Conservation (phyloP, 2,329 filamentous ascomycete genomes). For the Talaromyces sp. region DNA sequence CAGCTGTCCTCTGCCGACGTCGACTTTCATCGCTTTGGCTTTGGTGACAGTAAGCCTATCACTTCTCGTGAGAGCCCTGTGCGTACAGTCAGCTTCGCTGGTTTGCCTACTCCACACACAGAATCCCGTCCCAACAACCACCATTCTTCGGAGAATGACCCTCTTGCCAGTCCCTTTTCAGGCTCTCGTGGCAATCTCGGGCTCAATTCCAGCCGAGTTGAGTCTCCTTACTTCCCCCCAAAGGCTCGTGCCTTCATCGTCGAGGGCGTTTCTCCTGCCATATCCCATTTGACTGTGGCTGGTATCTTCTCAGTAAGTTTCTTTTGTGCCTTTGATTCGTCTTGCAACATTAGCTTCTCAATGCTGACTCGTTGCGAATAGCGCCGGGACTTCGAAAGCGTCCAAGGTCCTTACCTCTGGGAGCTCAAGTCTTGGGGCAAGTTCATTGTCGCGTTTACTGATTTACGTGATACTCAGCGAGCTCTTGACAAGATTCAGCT, state of each 20-base stretch:
- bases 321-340: conserved; percentile 5
- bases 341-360: not conserved
- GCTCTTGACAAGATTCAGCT: conserved; percentile 49
- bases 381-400: conserved; percentile 36
- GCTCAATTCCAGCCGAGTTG: not conserved
- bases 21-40: conserved; percentile 55
- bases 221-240: conserved; percentile 18
- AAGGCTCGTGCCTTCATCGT: conserved; percentile 31
- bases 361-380: conserved; percentile 16
- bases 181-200: not conserved
- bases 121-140: conserved; percentile 10
- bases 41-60: conserved; percentile 18
- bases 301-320: conserved; percentile 39
- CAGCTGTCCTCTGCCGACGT: conserved; percentile 63
- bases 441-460: conserved; percentile 56
- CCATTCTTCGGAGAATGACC: not conserved
- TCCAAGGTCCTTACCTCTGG: conserved; percentile 38
- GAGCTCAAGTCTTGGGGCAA: conserved; percentile 38
- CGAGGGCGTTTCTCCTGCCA: conserved; percentile 31
- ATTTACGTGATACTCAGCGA: conserved; percentile 58
- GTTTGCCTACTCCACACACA: conserved; percentile 18
- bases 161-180: conserved; percentile 14
- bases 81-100: conserved; percentile 12
- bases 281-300: conserved; percentile 35
- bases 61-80: conserved; percentile 16